Conservation (phyloP, 108 stramenopile species). For the Pseudonitzschia pungens region DNA sequence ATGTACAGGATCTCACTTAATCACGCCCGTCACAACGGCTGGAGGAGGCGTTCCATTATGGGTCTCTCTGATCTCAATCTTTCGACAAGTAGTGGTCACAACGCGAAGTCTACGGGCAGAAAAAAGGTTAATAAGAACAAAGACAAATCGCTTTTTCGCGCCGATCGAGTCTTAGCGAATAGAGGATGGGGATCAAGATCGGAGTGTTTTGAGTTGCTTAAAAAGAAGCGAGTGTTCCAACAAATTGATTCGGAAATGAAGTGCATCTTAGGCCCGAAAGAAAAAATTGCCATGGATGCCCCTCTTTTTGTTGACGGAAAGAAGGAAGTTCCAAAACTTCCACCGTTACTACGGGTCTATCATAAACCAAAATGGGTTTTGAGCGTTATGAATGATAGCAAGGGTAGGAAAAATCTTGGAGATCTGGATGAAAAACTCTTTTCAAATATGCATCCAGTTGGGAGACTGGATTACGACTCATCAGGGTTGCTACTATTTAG, state of each 20-base stretch:
- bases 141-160: constrained; percentile 49
- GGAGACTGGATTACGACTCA: constrained; percentile 85
- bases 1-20: neutral
- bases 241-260: constrained; percentile 22
- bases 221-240: constrained; percentile 59
- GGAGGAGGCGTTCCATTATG: neutral
- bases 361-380: constrained; percentile 87
- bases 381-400: constrained; percentile 70
- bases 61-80: constrained; percentile 2
- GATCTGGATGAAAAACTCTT: constrained; percentile 26
- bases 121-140: constrained; percentile 24
- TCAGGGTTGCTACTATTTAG: constrained; percentile 80
- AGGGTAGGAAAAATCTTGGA: constrained; percentile 44
- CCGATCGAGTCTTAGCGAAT: constrained; percentile 82
- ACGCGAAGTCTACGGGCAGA: neutral
- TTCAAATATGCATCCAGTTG: constrained; percentile 79
- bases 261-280: constrained; percentile 52
- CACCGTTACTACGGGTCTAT: constrained; percentile 67
- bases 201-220: constrained; percentile 63
- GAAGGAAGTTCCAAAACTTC: constrained; percentile 47
- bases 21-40: neutral
- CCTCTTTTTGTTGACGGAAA: constrained; percentile 67
- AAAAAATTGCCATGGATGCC: constrained; percentile 62
- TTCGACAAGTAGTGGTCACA: neutral
- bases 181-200: constrained; percentile 69